phyloP scores from a whole-genome alignment of 2,329 filamentous ascomycete species.

The Fusarium algeriense region DNA sequence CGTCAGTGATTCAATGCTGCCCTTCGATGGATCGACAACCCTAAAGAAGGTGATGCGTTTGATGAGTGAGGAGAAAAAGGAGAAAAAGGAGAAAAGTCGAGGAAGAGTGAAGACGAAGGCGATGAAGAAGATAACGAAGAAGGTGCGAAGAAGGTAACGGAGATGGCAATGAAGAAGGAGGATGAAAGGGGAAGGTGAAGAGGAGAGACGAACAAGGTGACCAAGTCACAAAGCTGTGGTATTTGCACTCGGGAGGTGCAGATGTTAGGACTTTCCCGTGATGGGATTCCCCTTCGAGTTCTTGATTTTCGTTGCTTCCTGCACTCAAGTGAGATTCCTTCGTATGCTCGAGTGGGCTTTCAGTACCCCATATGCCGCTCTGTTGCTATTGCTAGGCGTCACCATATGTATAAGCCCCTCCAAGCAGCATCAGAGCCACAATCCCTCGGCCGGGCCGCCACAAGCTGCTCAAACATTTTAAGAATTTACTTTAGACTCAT shows the following conservation, averaged over 20 bases:
- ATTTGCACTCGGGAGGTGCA: not conserved
- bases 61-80: not conserved
- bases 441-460: not conserved
- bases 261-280: not conserved
- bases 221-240: not conserved
- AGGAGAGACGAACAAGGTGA: too few relatives aligned
- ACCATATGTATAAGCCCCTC: not conserved
- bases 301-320: not conserved
- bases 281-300: not conserved
- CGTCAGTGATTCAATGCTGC: not conserved
- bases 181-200: not conserved
- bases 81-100: not conserved
- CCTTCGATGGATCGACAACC: too few relatives aligned
- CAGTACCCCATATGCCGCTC: not conserved
- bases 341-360: not conserved
- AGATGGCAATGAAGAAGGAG: not conserved
- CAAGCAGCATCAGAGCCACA: conserved; percentile 8
- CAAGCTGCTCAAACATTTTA: not conserved
- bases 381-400: conserved; percentile 12
- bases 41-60: not conserved
- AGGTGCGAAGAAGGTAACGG: too few relatives aligned
- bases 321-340: not conserved
- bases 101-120: not conserved
- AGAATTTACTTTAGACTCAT: not conserved
- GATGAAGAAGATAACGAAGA: too few relatives aligned